phyloP scores from a whole-genome alignment of 1,284 basidiomycete species.

The Phylloboletellus chloephorus region DNA sequence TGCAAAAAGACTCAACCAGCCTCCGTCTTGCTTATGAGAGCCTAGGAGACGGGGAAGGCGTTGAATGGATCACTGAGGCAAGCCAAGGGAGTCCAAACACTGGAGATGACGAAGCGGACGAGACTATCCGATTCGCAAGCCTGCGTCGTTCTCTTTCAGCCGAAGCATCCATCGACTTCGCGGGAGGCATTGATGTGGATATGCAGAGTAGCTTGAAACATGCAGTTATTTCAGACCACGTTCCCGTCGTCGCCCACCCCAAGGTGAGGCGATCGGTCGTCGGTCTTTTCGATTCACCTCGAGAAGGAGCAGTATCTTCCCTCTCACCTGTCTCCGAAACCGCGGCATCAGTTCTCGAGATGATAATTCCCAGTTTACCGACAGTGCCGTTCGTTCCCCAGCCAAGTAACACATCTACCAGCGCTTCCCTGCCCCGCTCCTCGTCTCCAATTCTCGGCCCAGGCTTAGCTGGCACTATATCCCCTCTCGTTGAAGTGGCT shows the following conservation, averaged over 20 bases:
- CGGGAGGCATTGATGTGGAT: conserved; percentile 27
- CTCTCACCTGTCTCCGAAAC: conserved; percentile 15
- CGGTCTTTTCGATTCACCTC: conserved; percentile 51
- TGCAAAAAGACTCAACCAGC: conserved; percentile 64
- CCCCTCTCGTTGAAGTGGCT: conserved; percentile 7
- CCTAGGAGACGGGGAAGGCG: conserved; percentile 51
- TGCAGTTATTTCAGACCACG: conserved; percentile 15
- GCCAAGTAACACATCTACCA: conserved; percentile 24
- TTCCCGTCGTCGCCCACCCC: conserved; percentile 17
- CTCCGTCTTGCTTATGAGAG: conserved; percentile 70
- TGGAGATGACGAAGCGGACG: conserved; percentile 22
- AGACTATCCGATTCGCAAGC: conserved; percentile 43
- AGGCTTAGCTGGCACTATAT: conserved; percentile 6
- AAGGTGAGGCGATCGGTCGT: conserved; percentile 56
- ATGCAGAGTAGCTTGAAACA: conserved; percentile 35
- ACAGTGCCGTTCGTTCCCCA: conserved; percentile 32
- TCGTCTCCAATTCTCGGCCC: conserved; percentile 19
- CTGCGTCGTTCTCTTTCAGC: conserved; percentile 38
- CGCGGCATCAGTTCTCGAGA: conserved; percentile 24
- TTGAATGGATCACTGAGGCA: conserved; percentile 34
- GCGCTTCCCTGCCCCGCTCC: conserved; percentile 16
- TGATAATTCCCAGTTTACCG: conserved; percentile 33
- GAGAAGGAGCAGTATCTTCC: conserved; percentile 5
- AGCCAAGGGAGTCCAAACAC: conserved; percentile 30
- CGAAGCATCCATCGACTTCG: conserved; percentile 27